Evolutionary conservation across 164 flowering plant species (phyloP).

Genomic region (Protea cynaroides): DNA sequence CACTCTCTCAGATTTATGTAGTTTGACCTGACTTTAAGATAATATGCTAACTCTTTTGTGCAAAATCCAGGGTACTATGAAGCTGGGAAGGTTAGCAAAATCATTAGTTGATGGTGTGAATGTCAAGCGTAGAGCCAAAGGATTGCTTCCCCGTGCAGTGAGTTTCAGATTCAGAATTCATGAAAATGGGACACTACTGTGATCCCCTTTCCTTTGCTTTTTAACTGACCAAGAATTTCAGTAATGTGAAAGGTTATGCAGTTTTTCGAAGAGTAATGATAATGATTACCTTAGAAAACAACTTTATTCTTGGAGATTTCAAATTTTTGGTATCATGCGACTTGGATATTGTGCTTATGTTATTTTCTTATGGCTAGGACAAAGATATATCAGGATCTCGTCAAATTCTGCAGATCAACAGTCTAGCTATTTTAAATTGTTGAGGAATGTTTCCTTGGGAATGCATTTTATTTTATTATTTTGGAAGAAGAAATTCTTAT

Average conservation of each 20-base stretch:
- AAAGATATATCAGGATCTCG: too few relatives aligned
- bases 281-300: neutral
- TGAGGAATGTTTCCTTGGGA: too few relatives aligned
- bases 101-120: constrained; percentile 72
- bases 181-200: neutral
- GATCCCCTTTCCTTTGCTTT: neutral
- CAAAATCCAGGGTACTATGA: constrained; percentile 69
- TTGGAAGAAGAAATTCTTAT: too few relatives aligned
- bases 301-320: neutral
- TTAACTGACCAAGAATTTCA: neutral
- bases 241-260: neutral
- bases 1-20: constrained; percentile 4
- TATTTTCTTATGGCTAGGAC: neutral
- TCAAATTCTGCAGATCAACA: too few relatives aligned
- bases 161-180: constrained; percentile 13
- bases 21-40: neutral
- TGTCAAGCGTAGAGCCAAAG: constrained; percentile 81
- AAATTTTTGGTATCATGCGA: neutral
- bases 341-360: neutral
- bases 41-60: constrained; percentile 6
- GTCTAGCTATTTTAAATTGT: too few relatives aligned
- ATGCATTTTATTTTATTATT: too few relatives aligned
- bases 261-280: neutral
- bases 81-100: constrained; percentile 73
- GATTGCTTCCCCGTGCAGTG: constrained; percentile 90